phyloP scores from a whole-genome alignment of 208 protist genomes.

The Endotrypanum monterogeii region DNA sequence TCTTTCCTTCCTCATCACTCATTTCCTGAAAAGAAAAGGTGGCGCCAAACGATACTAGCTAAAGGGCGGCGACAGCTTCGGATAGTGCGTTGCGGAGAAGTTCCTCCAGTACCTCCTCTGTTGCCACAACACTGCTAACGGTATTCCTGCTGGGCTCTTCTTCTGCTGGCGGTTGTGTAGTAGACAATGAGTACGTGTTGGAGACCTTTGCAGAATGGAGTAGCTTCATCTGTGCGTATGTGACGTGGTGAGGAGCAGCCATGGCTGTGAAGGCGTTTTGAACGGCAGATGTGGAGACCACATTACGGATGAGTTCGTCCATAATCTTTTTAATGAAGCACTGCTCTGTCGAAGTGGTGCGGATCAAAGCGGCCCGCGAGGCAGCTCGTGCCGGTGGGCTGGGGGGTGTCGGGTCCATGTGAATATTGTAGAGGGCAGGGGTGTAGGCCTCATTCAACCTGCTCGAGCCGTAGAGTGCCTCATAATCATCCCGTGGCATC shows the following conservation, averaged over 20 bases:
- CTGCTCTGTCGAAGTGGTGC: conserved; percentile 16
- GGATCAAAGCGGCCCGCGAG: neutral
- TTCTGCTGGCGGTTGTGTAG: neutral
- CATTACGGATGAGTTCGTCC: conserved; percentile 69
- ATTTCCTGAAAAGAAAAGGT: neutral
- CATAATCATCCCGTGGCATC: conserved; percentile 72
- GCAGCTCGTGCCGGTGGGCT: neutral
- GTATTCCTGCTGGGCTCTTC: neutral
- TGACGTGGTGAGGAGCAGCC: conserved; percentile 33
- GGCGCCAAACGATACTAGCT: neutral
- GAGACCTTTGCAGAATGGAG: conserved; percentile 10
- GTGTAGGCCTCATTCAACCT: conserved; percentile 40
- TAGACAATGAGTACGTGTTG: neutral
- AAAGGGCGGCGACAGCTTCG: conserved; percentile 19
- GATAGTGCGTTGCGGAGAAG: conserved; percentile 40
- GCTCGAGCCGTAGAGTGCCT: conserved; percentile 52
- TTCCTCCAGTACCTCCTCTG: conserved; percentile 49
- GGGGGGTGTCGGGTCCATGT: conserved; percentile 15
- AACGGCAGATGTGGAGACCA: conserved; percentile 57
- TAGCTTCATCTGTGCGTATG: conserved; percentile 33
- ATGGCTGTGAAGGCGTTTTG: conserved; percentile 52
- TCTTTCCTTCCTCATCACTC: neutral
- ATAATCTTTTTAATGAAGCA: conserved; percentile 43
- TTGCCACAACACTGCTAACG: conserved; percentile 7
- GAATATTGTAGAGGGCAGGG: conserved; percentile 13